phyloP scores from a whole-genome alignment of 1,139 yeast genomes.

The Keqinozyma sinolaborantium region DNA sequence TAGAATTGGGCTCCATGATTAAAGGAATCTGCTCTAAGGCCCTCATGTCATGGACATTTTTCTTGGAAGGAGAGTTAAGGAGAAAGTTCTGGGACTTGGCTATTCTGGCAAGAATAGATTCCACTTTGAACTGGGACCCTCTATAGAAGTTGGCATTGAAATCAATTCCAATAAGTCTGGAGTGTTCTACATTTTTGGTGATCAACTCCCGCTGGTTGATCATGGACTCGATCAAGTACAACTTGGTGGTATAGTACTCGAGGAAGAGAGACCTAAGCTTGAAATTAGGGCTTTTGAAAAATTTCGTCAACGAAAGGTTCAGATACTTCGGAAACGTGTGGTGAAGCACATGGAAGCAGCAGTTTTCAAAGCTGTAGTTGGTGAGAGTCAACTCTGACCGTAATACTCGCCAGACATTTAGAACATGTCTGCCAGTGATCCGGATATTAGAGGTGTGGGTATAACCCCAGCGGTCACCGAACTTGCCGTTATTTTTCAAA shows the following conservation, averaged over 20 bases:
- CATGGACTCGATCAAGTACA: constrained; percentile 45
- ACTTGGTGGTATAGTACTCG: constrained; percentile 49
- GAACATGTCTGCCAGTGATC: constrained; percentile 75
- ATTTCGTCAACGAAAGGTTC: constrained; percentile 44
- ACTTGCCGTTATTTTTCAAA: constrained; percentile 46
- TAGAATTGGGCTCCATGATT: constrained; percentile 88
- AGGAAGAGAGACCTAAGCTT: constrained; percentile 36
- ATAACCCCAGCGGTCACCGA: constrained; percentile 78
- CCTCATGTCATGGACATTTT: constrained; percentile 79
- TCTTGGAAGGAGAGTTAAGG: constrained; percentile 74
- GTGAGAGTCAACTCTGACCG: constrained; percentile 60
- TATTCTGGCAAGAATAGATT: constrained; percentile 71
- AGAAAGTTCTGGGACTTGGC: constrained; percentile 74
- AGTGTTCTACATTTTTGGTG: constrained; percentile 74
- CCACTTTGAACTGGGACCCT: constrained; percentile 93
- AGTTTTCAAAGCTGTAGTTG: constrained; percentile 75
- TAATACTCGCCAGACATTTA: constrained; percentile 81
- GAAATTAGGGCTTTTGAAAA: constrained; percentile 35
- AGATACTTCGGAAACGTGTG: constrained; percentile 63
- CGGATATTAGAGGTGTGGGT: constrained; percentile 69
- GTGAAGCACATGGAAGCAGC: constrained; percentile 65
- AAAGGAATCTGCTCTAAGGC: constrained; percentile 86
- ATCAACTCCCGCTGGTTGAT: constrained; percentile 64
- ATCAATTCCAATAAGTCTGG: constrained; percentile 84
- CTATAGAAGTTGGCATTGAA: constrained; percentile 83